Conservation (phyloP, 2,329 filamentous ascomycete species). For the Trichophyton verrucosum region DNA sequence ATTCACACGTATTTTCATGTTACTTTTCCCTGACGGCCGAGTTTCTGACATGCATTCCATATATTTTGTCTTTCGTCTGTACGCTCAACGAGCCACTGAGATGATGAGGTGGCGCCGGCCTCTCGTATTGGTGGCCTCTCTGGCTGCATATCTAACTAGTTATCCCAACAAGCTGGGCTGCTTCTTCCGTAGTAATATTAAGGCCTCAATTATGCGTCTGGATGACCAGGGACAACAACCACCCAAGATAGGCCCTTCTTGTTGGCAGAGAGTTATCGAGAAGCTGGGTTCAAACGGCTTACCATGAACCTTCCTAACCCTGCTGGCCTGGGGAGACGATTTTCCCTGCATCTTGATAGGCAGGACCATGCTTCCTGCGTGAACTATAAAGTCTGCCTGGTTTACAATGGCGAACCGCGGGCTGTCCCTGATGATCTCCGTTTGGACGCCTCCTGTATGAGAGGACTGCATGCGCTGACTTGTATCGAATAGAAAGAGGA, state of each 20-base stretch:
- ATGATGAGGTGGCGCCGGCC: background rate
- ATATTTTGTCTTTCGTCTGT: background rate
- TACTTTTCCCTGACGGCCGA: background rate
- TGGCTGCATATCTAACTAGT: background rate
- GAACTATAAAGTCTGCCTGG: background rate
- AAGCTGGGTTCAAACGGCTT: constrained; percentile 1
- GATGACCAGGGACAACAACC: background rate
- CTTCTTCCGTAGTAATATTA: background rate
- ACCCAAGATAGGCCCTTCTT: background rate
- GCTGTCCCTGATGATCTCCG: constrained; percentile 1
- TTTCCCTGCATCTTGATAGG: background rate
- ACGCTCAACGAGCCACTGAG: background rate
- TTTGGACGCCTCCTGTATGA: background rate
- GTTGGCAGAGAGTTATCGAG: background rate
- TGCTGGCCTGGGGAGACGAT: background rate
- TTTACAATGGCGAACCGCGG: constrained; percentile 1
- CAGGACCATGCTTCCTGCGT: background rate
- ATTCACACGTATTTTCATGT: background rate
- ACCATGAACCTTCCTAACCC: background rate
- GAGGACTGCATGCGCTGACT: background rate
- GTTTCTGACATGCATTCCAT: background rate
- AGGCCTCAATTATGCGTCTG: background rate
- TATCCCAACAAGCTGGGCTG: background rate
- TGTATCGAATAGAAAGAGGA: background rate
- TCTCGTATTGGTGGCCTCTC: background rate